Base-by-base conservation (phyloP, 2,329 filamentous ascomycete genomes). In the Sporothrix globosa region DNA sequence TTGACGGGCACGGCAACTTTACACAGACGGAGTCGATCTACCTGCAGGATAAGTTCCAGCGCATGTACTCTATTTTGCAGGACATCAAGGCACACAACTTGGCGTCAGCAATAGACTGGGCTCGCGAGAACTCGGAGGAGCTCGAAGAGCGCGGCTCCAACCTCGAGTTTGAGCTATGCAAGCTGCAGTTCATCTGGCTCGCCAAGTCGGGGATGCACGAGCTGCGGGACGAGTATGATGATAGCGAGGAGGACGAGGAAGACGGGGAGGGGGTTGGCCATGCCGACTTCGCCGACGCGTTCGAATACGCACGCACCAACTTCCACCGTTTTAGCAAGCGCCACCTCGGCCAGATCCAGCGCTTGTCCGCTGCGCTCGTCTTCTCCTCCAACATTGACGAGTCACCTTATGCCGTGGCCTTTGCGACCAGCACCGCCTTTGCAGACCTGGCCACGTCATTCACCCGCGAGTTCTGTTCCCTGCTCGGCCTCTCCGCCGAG, bases 101-200 rank as follows among this genome's bases (percentile, higher is more conserved):
- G 1, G 80, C 86, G 0, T 92, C 93, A 0, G 96, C 96, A 0
- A 98, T 99, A 30, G 82, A 87, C 69, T 99, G 96, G 96, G 92
- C 96, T 0, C 84, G 89, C 50, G 78, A 85, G 34, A 91, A 97
- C 76, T 90, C 89, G 71, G 79, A 81, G 5, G 84, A 89, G 34
- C 85, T 99, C 2, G 93, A 97, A 76, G 86, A 87, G 4, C 87
- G 93, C 63, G 95, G 94, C 3, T 97, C 93, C 76, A 97, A 97
- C 75, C 87, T 99, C 2, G 95, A 98, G 78, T 99, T 98, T 74
- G 95, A 99, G 77, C 88, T 99, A 2, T 92, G 90, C 81, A 91
- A 93, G 74, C 84, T 98, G 21, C 93, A 97, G 75, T 99, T 92
- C 76, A 87, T 98, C 46, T 95, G 92, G 87, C 85, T 97, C 0